Base-by-base conservation (phyloP, 352 stramenopile species). In the Phytophthora tentaculata region DNA sequence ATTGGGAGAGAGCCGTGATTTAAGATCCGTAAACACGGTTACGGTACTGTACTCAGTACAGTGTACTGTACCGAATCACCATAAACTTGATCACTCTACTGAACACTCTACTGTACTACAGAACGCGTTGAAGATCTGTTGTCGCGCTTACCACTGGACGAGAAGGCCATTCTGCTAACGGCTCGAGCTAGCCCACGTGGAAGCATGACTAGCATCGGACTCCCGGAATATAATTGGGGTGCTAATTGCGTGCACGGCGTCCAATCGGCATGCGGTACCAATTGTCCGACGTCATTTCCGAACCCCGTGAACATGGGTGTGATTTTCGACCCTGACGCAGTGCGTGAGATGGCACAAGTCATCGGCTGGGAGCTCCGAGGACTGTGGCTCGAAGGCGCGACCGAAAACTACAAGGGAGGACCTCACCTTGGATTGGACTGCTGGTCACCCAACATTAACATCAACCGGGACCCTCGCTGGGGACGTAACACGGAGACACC, bases 361-460 rank as follows among this genome's bases (percentile, higher is more conserved):
- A 97, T 98, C 55, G 85, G 83, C 14, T 85, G 74, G 73, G 83
- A 91, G 49, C 73, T 91, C 50, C 81, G 81, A 13, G 79, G 77
- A 23, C 63, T 91, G 17, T 89, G 80, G 80, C 73, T 89, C 17
- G 79, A 89, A 44, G 81, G 79, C n/a, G 81, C 83, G 6, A 68
- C 73, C 2, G 81, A 89, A 35, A 88, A 89, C 65, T 85, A 86
- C 64, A 44, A 47, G 17, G 56, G 47, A 1, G 82, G 80, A 20
- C 76, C 62, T 72, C 83, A 95, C 53, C 68, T 90, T 20, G 92
- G 92, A 1, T 68, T 98, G 49, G 95, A 94, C 41, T 97, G 86
- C 70, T 98, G 89, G 84, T 92, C 84, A 45, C 95, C 95, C 17
- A 98, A 97, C 61, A 93, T 98, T 59, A 98, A 98, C 74, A 90